These are phyloP conservation scores for Flammula alnicola DNA, from an alignment of 1,284 basidiomycete genomes.

Conservation along the genomic window DNA sequence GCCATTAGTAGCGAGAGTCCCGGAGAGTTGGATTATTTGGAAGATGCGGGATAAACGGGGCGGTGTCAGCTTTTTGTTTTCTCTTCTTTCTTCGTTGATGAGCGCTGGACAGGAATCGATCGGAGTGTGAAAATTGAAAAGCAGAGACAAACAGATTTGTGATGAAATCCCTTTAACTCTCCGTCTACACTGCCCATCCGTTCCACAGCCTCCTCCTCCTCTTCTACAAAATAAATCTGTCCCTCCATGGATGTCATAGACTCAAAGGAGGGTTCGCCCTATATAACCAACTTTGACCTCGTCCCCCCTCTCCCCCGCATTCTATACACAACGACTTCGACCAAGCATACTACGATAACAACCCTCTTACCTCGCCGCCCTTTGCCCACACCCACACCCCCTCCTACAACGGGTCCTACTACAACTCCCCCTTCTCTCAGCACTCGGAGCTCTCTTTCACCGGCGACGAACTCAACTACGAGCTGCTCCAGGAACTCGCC, in stretches of 20 bases:
- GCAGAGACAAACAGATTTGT: no score
- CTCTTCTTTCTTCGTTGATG: no score
- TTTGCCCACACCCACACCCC: constrained; percentile 33
- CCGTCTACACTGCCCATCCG: background rate
- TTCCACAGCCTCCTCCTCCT: no score
- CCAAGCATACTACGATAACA: background rate
- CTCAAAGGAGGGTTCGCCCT: constrained; percentile 30
- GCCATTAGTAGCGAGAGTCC: no score
- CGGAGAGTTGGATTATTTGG: no score
- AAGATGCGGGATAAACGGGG: no score
- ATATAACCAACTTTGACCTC: constrained; percentile 35
- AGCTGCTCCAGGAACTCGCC: constrained; percentile 41
- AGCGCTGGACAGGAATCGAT: no score
- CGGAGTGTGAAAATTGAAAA: no score
- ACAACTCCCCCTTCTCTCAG: constrained; percentile 70
- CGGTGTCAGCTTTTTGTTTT: no score
- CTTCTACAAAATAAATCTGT: no score
- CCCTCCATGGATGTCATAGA: constrained; percentile 14
- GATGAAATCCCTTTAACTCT: no score
- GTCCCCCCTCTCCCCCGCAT: constrained; percentile 36
- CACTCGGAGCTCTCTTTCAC: constrained; percentile 67
- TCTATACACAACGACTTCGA: constrained; percentile 24
- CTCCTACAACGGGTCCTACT: constrained; percentile 46
- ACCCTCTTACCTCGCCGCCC: constrained; percentile 10
- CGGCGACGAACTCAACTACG: constrained; percentile 42